phyloP scores from a whole-genome alignment of 768 basidiomycete genomes.

The Trichaptum fuscoviolaceum region DNA sequence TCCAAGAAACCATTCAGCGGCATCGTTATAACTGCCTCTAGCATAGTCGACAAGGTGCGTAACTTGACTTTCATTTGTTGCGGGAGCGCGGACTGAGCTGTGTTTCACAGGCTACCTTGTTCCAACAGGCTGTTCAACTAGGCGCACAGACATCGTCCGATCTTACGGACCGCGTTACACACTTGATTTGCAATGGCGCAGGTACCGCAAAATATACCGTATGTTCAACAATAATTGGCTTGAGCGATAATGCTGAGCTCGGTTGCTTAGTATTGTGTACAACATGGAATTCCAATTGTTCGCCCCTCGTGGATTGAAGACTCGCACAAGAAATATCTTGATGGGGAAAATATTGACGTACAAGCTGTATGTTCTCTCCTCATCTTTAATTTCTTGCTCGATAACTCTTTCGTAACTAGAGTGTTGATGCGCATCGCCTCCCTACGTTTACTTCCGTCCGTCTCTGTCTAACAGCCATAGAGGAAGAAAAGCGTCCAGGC shows the following conservation, averaged over 20 bases:
- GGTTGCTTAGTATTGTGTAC: slow-evolving; percentile 65
- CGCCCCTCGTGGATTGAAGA: slow-evolving; percentile 72
- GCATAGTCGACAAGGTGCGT: slow-evolving; percentile 71
- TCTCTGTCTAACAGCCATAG: slow-evolving; percentile 72
- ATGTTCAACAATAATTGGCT: slow-evolving; percentile 18
- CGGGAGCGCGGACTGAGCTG: not conserved
- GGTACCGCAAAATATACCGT: slow-evolving; percentile 84
- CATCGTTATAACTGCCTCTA: slow-evolving; percentile 68
- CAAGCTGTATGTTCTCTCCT: slow-evolving; percentile 40
- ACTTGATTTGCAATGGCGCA: slow-evolving; percentile 76
- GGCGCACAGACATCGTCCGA: slow-evolving; percentile 66
- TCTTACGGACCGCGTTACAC: slow-evolving; percentile 84
- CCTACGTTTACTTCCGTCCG: slow-evolving; percentile 67
- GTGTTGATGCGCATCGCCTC: slow-evolving; percentile 53
- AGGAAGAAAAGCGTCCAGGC: slow-evolving; percentile 48
- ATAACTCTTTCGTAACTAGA: slow-evolving; percentile 33
- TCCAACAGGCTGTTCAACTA: slow-evolving; percentile 73
- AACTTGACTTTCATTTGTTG: not conserved
- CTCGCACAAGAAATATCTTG: slow-evolving; percentile 67
- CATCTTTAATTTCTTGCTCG: not conserved
- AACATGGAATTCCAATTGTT: slow-evolving; percentile 76
- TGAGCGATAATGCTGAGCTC: slow-evolving; percentile 6
- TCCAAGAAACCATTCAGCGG: slow-evolving; percentile 63
- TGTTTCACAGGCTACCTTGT: slow-evolving; percentile 53
- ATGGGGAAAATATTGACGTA: slow-evolving; percentile 74